A percentile compares a stretch with the other conserved stretches of the same genome.
Evolutionary conservation across 208 protist species (phyloP).

Genomic region (Angomonas deanei): DNA sequence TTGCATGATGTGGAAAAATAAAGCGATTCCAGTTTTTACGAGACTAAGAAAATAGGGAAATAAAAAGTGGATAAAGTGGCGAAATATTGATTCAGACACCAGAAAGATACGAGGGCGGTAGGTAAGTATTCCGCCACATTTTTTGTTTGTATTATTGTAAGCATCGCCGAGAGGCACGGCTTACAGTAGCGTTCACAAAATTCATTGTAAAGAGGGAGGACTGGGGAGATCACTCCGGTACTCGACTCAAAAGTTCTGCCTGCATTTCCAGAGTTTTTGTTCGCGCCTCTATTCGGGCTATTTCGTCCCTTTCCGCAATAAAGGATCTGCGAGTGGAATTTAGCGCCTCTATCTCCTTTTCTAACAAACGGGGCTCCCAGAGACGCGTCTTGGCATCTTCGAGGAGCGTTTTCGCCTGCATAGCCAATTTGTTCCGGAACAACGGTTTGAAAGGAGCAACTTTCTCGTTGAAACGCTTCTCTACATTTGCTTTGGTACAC

Average conservation of each 20-base stretch:
- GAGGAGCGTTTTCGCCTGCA: constrained; percentile 70
- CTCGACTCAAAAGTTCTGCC: constrained; percentile 24
- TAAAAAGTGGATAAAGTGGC: no score
- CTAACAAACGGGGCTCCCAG: constrained; percentile 50
- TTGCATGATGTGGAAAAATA: constrained; percentile 49
- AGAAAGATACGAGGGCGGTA: no score
- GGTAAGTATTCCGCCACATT: no score
- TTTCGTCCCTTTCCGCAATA: constrained; percentile 30
- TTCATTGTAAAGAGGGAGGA: no score
- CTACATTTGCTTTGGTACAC: constrained; percentile 36
- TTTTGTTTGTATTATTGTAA: no score
- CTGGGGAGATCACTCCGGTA: no score
- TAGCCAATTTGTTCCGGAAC: constrained; percentile 71
- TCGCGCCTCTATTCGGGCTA: constrained; percentile 47
- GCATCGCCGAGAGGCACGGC: no score
- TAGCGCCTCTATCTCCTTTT: constrained; percentile 41
- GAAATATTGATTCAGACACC: no score
- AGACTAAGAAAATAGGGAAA: no score
- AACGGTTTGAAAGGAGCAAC: constrained; percentile 47
- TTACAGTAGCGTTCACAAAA: no score
- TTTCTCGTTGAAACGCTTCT: constrained; percentile 61
- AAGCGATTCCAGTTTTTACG: constrained; percentile 4
- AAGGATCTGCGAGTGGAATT: constrained; percentile 23
- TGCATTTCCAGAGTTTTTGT: constrained; percentile 62
- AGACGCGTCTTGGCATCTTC: constrained; percentile 77